Evolutionary conservation across 345 rosid genomes (phyloP).

Genomic region (Geranium brycei): DNA sequence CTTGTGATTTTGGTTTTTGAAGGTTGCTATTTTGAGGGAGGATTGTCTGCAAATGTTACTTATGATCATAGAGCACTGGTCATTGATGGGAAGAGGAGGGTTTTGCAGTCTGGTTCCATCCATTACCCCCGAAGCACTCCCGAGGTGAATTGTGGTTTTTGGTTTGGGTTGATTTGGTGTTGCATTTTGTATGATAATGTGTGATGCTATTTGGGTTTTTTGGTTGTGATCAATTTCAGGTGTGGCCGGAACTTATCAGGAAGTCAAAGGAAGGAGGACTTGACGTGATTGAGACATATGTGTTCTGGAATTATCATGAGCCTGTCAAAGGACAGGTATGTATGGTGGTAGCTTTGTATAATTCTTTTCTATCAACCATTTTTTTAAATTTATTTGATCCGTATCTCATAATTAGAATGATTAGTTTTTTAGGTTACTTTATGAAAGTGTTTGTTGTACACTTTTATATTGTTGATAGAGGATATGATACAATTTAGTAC

Average conservation of each 20-base stretch:
- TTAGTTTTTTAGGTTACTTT: not conserved
- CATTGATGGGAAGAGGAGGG: constrained; percentile 48
- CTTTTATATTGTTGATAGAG: not conserved
- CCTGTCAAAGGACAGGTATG: constrained; percentile 50
- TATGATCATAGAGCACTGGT: constrained; percentile 50
- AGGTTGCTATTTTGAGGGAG: constrained; percentile 16
- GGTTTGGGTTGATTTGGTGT: not conserved
- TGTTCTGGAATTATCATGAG: constrained; percentile 60
- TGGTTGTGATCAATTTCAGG: constrained; percentile 20
- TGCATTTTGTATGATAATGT: constrained; percentile 3
- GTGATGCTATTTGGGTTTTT: no score
- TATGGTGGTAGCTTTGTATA: not conserved
- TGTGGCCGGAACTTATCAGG: constrained; percentile 51
- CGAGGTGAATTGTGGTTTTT: constrained; percentile 23
- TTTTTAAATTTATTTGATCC: not conserved
- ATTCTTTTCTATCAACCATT: not conserved
- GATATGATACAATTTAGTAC: not conserved
- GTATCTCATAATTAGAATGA: not conserved
- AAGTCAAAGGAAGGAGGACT: constrained; percentile 54
- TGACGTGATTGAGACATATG: constrained; percentile 54
- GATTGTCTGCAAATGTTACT: constrained; percentile 20
- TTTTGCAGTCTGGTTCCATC: constrained; percentile 52
- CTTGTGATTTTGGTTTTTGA: constrained; percentile 14
- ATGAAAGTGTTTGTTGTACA: not conserved
- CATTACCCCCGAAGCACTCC: constrained; percentile 50